phyloP scores from a whole-genome alignment of 2,329 filamentous ascomycete genomes.

The Nigrograna mackinnonii region DNA sequence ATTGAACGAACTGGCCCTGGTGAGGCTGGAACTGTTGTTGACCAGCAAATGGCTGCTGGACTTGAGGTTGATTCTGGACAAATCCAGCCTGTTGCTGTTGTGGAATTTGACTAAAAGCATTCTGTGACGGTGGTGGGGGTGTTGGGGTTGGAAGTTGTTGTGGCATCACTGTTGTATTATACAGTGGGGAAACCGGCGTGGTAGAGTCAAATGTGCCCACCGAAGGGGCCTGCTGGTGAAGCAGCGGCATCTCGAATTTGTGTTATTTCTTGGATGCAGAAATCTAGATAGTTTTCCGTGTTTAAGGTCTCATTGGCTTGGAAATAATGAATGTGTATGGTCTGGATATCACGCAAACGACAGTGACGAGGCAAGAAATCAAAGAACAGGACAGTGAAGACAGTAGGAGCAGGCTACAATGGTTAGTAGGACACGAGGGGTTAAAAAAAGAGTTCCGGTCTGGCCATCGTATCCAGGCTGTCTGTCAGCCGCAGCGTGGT shows the following conservation, averaged over 20 bases:
- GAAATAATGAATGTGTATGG: too few relatives aligned
- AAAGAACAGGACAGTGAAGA: constrained; percentile 2
- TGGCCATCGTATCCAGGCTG: constrained; percentile 19
- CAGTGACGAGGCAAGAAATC: too few relatives aligned
- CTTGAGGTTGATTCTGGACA: constrained; percentile 16
- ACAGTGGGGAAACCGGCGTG: constrained; percentile 24
- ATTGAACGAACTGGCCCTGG: constrained; percentile 12
- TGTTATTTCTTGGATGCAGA: too few relatives aligned
- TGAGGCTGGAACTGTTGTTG: constrained; percentile 9
- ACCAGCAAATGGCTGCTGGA: constrained; percentile 8
- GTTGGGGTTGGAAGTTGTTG: constrained; percentile 21
- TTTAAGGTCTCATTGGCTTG: too few relatives aligned
- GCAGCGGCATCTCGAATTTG: constrained; percentile 5
- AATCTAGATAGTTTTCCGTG: too few relatives aligned
- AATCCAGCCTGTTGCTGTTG: constrained; percentile 15
- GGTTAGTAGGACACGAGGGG: too few relatives aligned
- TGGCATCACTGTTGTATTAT: constrained; percentile 13
- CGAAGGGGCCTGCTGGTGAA: constrained; percentile 14
- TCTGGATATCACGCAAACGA: too few relatives aligned
- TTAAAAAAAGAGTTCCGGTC: constrained; percentile 10
- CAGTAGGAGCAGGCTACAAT: too few relatives aligned
- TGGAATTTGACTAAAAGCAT: constrained; percentile 14
- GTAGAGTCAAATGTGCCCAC: constrained; percentile 15
- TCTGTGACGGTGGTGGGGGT: constrained; percentile 14
- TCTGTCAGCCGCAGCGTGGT: constrained; percentile 23